Evolutionary conservation across 768 basidiomycete genomes (phyloP).

Genomic region (Mycena leptocephala): DNA sequence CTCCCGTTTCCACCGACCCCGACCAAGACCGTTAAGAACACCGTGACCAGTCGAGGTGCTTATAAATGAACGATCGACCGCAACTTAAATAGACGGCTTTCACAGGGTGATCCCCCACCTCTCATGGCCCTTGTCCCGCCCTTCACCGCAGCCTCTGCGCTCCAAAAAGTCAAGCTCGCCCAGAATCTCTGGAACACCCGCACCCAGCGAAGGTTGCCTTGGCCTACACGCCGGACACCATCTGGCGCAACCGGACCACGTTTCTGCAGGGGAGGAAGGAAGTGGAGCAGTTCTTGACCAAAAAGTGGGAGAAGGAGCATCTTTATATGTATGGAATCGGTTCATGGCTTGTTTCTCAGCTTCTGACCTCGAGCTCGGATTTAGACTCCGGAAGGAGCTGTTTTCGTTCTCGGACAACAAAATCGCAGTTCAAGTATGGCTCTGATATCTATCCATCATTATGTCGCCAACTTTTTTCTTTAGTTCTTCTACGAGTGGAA

Average conservation of each 20-base stretch:
- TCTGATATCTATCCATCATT: neutral
- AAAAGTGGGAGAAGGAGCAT: slow-evolving; percentile 69
- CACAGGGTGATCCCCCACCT: neutral
- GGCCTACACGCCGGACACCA: slow-evolving; percentile 67
- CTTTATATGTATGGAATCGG: slow-evolving; percentile 53
- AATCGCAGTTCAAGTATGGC: slow-evolving; percentile 66
- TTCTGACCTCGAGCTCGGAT: neutral
- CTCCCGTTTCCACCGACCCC: too few species aligned
- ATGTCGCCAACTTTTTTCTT: neutral
- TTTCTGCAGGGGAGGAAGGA: slow-evolving; percentile 63
- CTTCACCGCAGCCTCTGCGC: slow-evolving; percentile 33
- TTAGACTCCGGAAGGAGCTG: slow-evolving; percentile 64
- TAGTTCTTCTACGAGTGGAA: slow-evolving; percentile 64
- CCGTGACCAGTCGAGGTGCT: neutral
- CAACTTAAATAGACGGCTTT: neutral
- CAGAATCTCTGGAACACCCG: slow-evolving; percentile 40
- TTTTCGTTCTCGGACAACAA: slow-evolving; percentile 69
- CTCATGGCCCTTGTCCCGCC: slow-evolving; percentile 36
- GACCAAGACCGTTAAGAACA: too few species aligned
- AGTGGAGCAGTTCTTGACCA: slow-evolving; percentile 62
- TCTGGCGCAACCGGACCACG: slow-evolving; percentile 71
- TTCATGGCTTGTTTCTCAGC: neutral
- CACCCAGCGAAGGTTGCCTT: slow-evolving; percentile 55
- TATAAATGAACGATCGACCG: neutral
- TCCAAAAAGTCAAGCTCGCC: slow-evolving; percentile 33